Evolutionary conservation across 164 flowering plant species (phyloP), one percentile per base, ranked within the genome.

Genomic region (Nymphaea colorata): DNA sequence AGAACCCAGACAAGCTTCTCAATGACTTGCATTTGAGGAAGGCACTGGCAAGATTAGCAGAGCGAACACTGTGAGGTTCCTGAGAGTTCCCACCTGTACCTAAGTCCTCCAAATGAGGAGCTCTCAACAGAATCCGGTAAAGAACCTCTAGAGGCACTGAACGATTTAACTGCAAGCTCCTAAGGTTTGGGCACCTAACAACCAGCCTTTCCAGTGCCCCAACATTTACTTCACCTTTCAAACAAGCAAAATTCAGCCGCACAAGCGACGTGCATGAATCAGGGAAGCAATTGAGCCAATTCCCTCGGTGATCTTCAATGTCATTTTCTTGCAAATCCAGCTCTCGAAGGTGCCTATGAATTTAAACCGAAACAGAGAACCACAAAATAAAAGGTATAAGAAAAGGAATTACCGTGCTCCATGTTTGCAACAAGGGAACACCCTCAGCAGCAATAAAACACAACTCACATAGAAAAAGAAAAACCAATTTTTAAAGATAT

Each of bases 241-340:
- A 86, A 80, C 95, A 89, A 15, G 95, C 87, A 77, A 89, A 87
- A 82, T 89, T 87, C 59, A 91, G 78, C 18, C 95, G 83, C 64
- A 84, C 85, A 7, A 91, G 90, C 43, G 95, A 86, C 2, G 93
- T 87, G 73, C 82, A 84, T 67, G 78, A 82, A 6, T 86, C 91
- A 15, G 93, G 90, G 68, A 91, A 89, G 80, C 87, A 84, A 74
- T 85, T 80, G 43, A 91, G 87, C 97, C 97, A 91, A 17, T 86
- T 84, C 42, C 93, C 91, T 66, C 82, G 81, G 10, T 73, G 79
- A 69, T 91, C 97, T 41, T 87, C 91, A 65, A 88, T 77, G 64
- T 87, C 97, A 74, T 80, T 87, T 73, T 89, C 97, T 76, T 89
- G 93, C 79, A 91, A 82, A 75, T 89, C 95, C 44, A 91, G 82